These are phyloP conservation scores for Fraxinus platypoda DNA, from an alignment of 305 asterid genomes.

Conservation along the genomic window DNA sequence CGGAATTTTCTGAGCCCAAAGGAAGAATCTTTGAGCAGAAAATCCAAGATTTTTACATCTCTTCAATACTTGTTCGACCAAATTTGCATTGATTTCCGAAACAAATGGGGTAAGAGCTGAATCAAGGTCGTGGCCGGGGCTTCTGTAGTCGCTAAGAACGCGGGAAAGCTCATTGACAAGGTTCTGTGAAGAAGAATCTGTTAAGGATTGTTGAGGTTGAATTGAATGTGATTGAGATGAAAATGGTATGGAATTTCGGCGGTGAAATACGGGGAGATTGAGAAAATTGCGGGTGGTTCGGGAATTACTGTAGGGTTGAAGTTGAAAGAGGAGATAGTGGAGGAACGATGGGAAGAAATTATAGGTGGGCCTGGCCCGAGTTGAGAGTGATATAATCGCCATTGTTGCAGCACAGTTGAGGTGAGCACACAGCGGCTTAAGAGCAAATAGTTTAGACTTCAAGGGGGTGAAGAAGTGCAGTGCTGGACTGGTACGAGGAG, in stretches of 20 bases:
- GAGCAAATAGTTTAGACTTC: neutral
- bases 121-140: conserved; percentile 80
- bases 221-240: conserved; percentile 27
- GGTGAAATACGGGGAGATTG: neutral
- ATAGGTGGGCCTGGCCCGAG: neutral
- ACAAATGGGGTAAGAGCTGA: conserved; percentile 71
- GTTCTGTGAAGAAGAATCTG: conserved; percentile 36
- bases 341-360: conserved; percentile 12
- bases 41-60: conserved; percentile 81
- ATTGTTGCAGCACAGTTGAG: conserved; percentile 19
- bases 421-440: neutral
- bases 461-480: neutral
- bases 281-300: conserved; percentile 17
- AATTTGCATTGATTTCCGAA: conserved; percentile 36
- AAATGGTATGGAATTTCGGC: conserved; percentile 1
- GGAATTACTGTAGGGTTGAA: neutral
- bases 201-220: conserved; percentile 17
- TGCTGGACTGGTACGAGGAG: neutral
- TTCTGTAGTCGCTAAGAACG: conserved; percentile 74
- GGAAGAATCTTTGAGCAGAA: conserved; percentile 89
- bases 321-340: conserved; percentile 19
- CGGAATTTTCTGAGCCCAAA: conserved; percentile 68
- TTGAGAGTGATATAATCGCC: conserved; percentile 33
- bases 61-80: conserved; percentile 80
- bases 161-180: conserved; percentile 80